Percentiles rank a stretch among this genome's conserved stretches.
Conservation (phyloP, 129 eudicot species). For the Flaveria sonorensis region DNA sequence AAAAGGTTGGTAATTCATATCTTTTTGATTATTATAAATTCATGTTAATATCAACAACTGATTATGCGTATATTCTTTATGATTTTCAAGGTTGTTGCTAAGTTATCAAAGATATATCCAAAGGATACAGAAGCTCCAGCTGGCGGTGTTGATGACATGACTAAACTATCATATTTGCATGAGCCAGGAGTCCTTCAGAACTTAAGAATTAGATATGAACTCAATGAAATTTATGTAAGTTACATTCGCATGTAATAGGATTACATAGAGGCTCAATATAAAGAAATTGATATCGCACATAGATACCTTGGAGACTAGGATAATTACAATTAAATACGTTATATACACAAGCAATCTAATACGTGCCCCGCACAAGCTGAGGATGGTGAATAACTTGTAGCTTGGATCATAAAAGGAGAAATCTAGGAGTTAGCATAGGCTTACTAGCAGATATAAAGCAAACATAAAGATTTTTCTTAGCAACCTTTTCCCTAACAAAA, state of each 20-base stretch:
- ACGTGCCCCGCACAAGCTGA: too few species aligned
- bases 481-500: too few species aligned
- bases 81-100: constrained; percentile 62
- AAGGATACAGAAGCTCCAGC: constrained; percentile 97
- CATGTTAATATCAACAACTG: constrained; percentile 4
- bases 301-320: background rate
- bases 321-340: too few species aligned
- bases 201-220: constrained; percentile 83
- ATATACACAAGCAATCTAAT: too few species aligned
- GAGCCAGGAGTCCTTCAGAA: constrained; percentile 96
- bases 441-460: too few species aligned
- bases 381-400: too few species aligned
- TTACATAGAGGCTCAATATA: background rate
- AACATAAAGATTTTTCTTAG: too few species aligned
- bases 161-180: constrained; percentile 89
- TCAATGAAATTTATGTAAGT: constrained; percentile 94
- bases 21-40: background rate
- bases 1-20: constrained; percentile 34
- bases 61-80: background rate
- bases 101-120: constrained; percentile 80
- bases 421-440: too few species aligned
- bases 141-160: constrained; percentile 99
- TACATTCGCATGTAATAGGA: background rate
- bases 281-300: background rate
- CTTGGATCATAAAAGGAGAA: too few species aligned